Base-by-base conservation (phyloP, 177 flowering plant species). In the Vitis hybrid region DNA sequence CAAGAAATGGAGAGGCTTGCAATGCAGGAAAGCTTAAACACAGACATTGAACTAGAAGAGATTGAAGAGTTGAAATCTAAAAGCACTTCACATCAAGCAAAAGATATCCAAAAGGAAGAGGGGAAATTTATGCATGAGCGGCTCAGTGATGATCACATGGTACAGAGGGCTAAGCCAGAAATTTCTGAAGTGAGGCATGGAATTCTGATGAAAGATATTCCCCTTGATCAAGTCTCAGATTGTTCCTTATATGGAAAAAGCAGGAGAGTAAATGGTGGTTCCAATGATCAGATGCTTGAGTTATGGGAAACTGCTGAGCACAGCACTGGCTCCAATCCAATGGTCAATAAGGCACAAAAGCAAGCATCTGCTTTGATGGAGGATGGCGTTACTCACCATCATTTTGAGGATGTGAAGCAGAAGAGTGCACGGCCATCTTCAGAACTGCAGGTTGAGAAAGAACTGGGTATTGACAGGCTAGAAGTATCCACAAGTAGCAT, bases 121-220 rank as follows among this genome's bases (percentile, higher is more conserved):
- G 64, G 20, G 22, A 50, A 65, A 57, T 31, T 5, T 7, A 22
- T 19, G 16, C 39, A 66, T 63, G 70, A 78, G 39, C 6, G 2
- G 39, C 59, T 39, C 50, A 48, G 56, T 22, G 76, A 65, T 18
- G 56, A 70, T 52, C 71, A 69, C 52, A 74, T 63, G 67, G 10
- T 55, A 34, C 63, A 39, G 64, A 79, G 73, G 59, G 48, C 68
- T 15, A 79, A 63, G 62, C 62, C 80, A 34, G 81, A 70, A 65
- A 68, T 65, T 63, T 67, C 80, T 3, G 79, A 81, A 54, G 58
- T 52, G 45, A 68, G 29, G 53, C 78, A 70, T 68, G 81, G 76
- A 63, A 66, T 66, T 54, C 66, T 70, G 63, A 82, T 88, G 87
- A 92, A 89, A 78, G 94, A 92, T 71, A 89, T 90, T 74, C 91